These are phyloP conservation scores for Metarhizium anisopliae DNA, from an alignment of 2,329 filamentous ascomycete species.

Conservation along the genomic window DNA sequence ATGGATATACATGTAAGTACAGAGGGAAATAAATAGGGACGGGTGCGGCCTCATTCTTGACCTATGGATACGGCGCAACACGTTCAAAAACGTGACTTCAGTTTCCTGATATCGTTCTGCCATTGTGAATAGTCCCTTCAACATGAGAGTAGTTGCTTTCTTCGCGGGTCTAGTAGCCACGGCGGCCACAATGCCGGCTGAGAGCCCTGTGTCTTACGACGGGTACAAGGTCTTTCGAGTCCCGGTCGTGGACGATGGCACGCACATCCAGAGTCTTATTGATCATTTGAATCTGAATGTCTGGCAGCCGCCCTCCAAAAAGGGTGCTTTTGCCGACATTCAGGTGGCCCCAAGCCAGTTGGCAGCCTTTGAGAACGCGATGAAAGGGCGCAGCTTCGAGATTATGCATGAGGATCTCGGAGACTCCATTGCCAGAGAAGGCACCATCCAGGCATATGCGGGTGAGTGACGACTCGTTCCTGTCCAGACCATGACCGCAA, in stretches of 20 bases:
- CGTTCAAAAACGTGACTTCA: not conserved
- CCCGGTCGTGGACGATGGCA: conserved; percentile 23
- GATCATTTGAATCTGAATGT: conserved; percentile 24
- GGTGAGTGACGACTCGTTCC: conserved; percentile 12
- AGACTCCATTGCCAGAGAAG: conserved; percentile 26
- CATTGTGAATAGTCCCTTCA: not conserved
- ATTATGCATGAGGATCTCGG: conserved; percentile 32
- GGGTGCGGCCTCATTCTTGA: no score
- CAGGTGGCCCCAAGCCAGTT: conserved; percentile 28
- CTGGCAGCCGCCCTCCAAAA: conserved; percentile 25
- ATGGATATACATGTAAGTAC: no score
- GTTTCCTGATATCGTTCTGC: not conserved
- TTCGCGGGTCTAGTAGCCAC: conserved; percentile 10
- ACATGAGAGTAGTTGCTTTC: conserved; percentile 12
- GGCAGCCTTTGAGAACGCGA: conserved; percentile 22
- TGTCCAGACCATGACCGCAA: not conserved
- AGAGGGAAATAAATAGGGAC: no score
- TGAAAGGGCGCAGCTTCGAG: conserved; percentile 20
- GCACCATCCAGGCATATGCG: conserved; percentile 18
- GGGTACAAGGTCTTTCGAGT: conserved; percentile 37
- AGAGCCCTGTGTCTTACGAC: conserved; percentile 25
- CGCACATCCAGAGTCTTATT: conserved; percentile 24
- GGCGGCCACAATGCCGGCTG: conserved; percentile 9
- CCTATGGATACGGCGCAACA: no score
- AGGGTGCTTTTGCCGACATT: conserved; percentile 28